Evolutionary conservation across 2,329 filamentous ascomycete genomes (phyloP).

Genomic region (Aspergillus pseudoviridinutans): DNA sequence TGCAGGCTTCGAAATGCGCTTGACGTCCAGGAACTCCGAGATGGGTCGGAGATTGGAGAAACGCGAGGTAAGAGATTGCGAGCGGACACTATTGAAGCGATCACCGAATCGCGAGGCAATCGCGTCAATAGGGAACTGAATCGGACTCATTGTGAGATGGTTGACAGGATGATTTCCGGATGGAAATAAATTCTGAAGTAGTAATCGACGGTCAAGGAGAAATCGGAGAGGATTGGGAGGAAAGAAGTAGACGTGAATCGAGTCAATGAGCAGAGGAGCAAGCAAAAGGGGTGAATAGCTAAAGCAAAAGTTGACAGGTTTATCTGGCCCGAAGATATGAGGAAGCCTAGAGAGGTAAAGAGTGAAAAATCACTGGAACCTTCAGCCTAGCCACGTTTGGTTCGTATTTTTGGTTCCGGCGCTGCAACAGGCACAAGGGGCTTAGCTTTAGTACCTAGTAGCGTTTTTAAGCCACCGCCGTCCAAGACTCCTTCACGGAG

Average conservation of each 20-base stretch:
- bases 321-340: not conserved
- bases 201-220: not conserved
- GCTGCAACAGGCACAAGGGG: not conserved
- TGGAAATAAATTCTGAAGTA: not conserved
- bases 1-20: conserved; percentile 88
- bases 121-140: conserved; percentile 88
- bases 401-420: not conserved
- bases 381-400: conserved; percentile 8
- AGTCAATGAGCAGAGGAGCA: not conserved
- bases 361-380: not conserved
- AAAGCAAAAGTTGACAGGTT: not conserved
- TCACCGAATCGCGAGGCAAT: conserved; percentile 90
- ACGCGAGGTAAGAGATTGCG: conserved; percentile 71
- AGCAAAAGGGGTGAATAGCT: not conserved
- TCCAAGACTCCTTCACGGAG: not conserved
- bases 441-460: too few species aligned
- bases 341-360: conserved; percentile 1
- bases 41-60: conserved; percentile 91
- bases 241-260: not conserved
- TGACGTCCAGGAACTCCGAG: conserved; percentile 92
- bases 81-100: conserved; percentile 78
- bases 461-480: not conserved
- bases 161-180: not conserved
- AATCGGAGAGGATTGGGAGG: not conserved
- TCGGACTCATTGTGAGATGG: conserved; percentile 65